These are phyloP conservation scores for Orbilia javanica DNA, from an alignment of 2,329 filamentous ascomycete species.

Conservation along the genomic window DNA sequence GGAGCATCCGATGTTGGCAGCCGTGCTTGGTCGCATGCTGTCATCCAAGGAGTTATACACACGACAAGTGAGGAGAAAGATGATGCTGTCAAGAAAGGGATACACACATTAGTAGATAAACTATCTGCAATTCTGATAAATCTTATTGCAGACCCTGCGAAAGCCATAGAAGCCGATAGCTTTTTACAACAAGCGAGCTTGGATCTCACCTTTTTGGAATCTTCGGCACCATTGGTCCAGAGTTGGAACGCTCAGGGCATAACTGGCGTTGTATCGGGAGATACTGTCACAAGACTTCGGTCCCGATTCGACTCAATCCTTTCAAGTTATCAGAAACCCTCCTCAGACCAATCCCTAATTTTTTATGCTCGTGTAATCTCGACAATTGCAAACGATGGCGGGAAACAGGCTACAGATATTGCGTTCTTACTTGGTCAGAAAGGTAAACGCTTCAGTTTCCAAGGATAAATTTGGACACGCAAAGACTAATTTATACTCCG, in stretches of 20 bases:
- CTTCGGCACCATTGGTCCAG: not conserved
- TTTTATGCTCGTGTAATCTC: slow-evolving; percentile 32
- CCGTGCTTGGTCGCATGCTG: slow-evolving; percentile 44
- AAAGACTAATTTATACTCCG: not conserved
- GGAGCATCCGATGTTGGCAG: slow-evolving; percentile 9
- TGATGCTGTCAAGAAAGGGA: not conserved
- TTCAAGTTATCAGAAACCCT: not conserved
- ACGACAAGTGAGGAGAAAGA: not conserved
- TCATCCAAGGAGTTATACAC: slow-evolving; percentile 11
- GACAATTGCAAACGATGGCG: slow-evolving; percentile 1
- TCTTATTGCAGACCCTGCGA: not conserved
- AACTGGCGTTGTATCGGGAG: not conserved
- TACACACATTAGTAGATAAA: slow-evolving; percentile 16
- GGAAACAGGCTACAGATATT: slow-evolving; percentile 32
- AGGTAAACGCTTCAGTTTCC: not conserved
- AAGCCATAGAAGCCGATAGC: not conserved
- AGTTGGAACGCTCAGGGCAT: not conserved
- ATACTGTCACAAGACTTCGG: not conserved
- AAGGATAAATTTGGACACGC: too few relatives aligned
- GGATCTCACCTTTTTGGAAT: slow-evolving; percentile 31
- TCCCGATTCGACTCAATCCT: not conserved
- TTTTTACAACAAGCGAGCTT: not conserved
- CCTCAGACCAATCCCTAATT: not conserved
- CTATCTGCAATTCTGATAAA: slow-evolving; percentile 2
- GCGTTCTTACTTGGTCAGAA: slow-evolving; percentile 20